Percentiles rank a stretch among this genome's conserved stretches.
phyloP scores from a whole-genome alignment of 495 filamentous ascomycete genomes.

The Penicillium chermesinum region DNA sequence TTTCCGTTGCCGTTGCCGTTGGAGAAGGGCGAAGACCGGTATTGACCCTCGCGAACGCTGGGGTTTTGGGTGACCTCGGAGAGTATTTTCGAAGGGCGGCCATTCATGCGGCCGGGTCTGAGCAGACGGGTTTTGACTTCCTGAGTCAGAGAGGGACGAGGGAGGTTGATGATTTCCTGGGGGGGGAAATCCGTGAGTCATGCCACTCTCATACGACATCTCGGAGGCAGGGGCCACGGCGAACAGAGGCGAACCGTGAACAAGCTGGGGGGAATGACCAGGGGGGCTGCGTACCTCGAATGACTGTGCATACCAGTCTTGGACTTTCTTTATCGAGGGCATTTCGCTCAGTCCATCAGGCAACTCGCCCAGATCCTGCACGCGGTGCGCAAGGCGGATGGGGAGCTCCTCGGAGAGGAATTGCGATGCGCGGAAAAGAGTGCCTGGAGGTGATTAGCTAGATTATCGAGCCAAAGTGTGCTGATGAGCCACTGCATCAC shows the following conservation, averaged over 20 bases:
- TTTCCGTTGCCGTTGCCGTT: conserved; percentile 47
- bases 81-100: conserved; percentile 58
- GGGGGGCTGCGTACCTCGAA: conserved; percentile 97
- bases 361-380: conserved; percentile 84
- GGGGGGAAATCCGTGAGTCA: conserved; percentile 10
- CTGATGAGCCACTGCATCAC: no score
- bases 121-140: conserved; percentile 77
- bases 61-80: conserved; percentile 84
- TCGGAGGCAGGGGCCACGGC: not conserved
- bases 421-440: conserved; percentile 93
- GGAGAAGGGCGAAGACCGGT: conserved; percentile 61
- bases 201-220: not conserved
- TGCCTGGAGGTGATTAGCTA: conserved; percentile 50
- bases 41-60: conserved; percentile 81
- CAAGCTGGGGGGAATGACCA: no score
- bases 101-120: conserved; percentile 60
- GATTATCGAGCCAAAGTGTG: no score
- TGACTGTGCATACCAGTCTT: conserved; percentile 98
- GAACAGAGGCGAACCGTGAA: not conserved
- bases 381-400: conserved; percentile 91
- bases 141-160: conserved; percentile 66
- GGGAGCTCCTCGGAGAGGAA: conserved; percentile 98
- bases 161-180: conserved; percentile 85
- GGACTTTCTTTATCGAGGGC: conserved; percentile 91
- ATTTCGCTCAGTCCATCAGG: conserved; percentile 98